phyloP scores from a whole-genome alignment of 345 rosid species.

The Heritiera littoralis region DNA sequence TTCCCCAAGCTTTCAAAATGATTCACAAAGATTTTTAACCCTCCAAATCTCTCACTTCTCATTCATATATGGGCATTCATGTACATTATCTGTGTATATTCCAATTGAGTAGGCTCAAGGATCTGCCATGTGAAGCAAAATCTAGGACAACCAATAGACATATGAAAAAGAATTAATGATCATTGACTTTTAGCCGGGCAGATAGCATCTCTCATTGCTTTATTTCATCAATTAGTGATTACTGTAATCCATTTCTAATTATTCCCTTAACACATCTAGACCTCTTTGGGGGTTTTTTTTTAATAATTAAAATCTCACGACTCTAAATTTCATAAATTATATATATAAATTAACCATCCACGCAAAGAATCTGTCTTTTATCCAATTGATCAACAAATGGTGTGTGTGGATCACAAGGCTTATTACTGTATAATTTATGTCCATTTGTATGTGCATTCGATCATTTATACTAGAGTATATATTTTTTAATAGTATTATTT shows the following conservation, averaged over 20 bases:
- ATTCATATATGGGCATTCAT: neutral
- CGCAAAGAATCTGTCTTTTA: conserved; percentile 4
- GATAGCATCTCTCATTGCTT: conserved; percentile 18
- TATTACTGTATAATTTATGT: conserved; percentile 15
- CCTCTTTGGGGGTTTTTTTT: neutral
- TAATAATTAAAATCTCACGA: neutral
- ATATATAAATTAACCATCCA: neutral
- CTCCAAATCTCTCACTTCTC: neutral
- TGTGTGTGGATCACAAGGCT: conserved; percentile 32
- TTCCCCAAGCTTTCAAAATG: conserved; percentile 23
- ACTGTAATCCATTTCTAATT: neutral
- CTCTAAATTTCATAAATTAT: neutral
- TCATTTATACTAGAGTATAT: no score
- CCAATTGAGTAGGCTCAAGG: conserved; percentile 18
- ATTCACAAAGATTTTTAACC: conserved; percentile 27
- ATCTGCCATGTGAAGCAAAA: conserved; percentile 32
- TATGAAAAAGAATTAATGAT: conserved; percentile 8
- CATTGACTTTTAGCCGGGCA: conserved; percentile 22
- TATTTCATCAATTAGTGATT: conserved; percentile 11
- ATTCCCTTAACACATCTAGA: neutral
- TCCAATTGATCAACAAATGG: conserved; percentile 4
- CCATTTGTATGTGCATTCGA: no score
- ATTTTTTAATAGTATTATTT: no score
- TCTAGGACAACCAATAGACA: conserved; percentile 29
- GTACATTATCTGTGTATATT: neutral